A percentile compares a stretch with the other conserved stretches of the same genome.
These are phyloP conservation scores for Ceratobasidium sp. DNA, from an alignment of 1,284 basidiomycete species.

Conservation along the genomic window DNA sequence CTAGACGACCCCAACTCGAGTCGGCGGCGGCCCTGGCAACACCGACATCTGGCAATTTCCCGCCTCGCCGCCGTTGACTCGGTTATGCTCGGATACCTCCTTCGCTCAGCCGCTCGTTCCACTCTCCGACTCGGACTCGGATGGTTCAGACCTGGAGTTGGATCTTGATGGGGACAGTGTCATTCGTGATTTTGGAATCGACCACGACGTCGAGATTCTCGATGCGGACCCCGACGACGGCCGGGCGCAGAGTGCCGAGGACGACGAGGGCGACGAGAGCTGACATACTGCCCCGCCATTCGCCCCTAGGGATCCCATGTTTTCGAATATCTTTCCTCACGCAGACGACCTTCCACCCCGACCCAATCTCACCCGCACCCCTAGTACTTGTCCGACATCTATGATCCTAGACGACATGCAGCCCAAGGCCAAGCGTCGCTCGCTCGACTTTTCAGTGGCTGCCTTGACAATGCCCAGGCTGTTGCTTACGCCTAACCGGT, in stretches of 20 bases:
- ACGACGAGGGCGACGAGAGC: slow-evolving; percentile 30
- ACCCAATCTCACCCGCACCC: slow-evolving; percentile 36
- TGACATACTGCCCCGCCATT: slow-evolving; percentile 39
- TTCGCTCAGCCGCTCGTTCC: slow-evolving; percentile 40
- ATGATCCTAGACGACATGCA: slow-evolving; percentile 40
- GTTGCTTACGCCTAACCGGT: slow-evolving; percentile 41
- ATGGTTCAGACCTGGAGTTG: slow-evolving; percentile 30
- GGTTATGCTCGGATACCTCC: slow-evolving; percentile 35
- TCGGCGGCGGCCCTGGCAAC: slow-evolving; percentile 10
- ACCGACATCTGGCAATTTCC: not conserved
- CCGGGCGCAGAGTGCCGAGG: slow-evolving; percentile 19
- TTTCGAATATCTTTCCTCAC: not conserved
- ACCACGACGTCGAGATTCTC: slow-evolving; percentile 38
- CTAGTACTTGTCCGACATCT: slow-evolving; percentile 32
- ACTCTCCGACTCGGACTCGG: slow-evolving; percentile 39
- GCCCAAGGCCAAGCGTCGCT: slow-evolving; percentile 46
- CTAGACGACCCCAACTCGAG: slow-evolving; percentile 28
- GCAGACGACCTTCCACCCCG: slow-evolving; percentile 6
- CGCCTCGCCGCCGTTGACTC: slow-evolving; percentile 25
- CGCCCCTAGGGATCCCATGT: not conserved
- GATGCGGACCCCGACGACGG: slow-evolving; percentile 35
- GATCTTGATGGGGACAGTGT: slow-evolving; percentile 34
- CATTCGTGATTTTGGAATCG: slow-evolving; percentile 31
- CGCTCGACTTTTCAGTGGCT: slow-evolving; percentile 31
- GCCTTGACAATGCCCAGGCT: slow-evolving; percentile 31